These are phyloP conservation scores for Microthyrium microscopicum DNA, from an alignment of 2,329 filamentous ascomycete species.

Conservation along the genomic window DNA sequence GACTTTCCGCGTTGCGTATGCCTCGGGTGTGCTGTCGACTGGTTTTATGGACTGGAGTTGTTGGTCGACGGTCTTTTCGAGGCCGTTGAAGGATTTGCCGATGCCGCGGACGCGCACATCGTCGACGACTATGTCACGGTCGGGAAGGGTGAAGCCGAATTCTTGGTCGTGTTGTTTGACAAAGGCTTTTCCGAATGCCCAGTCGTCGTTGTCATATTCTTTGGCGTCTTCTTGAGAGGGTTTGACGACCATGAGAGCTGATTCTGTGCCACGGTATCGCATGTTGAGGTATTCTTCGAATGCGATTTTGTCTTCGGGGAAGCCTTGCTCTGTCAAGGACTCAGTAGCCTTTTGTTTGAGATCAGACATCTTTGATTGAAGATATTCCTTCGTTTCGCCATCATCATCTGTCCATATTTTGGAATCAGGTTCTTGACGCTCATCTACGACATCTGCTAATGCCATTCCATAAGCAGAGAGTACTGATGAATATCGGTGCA, in stretches of 20 bases:
- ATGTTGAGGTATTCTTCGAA: slow-evolving; percentile 93
- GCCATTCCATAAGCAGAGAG: slow-evolving; percentile 88
- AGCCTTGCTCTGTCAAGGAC: slow-evolving; percentile 61
- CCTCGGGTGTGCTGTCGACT: slow-evolving; percentile 42
- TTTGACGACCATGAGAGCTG: slow-evolving; percentile 75
- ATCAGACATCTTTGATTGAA: slow-evolving; percentile 60
- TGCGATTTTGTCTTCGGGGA: slow-evolving; percentile 53
- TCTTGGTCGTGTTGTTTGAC: slow-evolving; percentile 78
- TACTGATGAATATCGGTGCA: slow-evolving; percentile 78
- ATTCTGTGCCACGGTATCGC: slow-evolving; percentile 80
- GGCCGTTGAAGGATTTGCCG: slow-evolving; percentile 67
- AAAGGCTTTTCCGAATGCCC: slow-evolving; percentile 75
- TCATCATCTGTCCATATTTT: slow-evolving; percentile 41
- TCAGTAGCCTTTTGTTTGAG: slow-evolving; percentile 58
- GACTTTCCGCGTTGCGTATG: slow-evolving; percentile 50
- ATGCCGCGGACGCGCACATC: slow-evolving; percentile 80
- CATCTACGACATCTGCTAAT: slow-evolving; percentile 80
- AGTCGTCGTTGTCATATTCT: slow-evolving; percentile 47
- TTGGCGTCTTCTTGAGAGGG: slow-evolving; percentile 46
- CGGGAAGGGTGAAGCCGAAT: slow-evolving; percentile 76
- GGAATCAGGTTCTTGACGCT: slow-evolving; percentile 63
- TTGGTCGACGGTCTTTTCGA: slow-evolving; percentile 68
- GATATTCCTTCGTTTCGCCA: slow-evolving; percentile 39
- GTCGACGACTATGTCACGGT: slow-evolving; percentile 77
- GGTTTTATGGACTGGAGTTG: slow-evolving; percentile 57